Percentiles rank a stretch among this genome's conserved stretches.
These are phyloP conservation scores for Backusella liffmaniae DNA, from an alignment of 192 early-diverging fungal species.

Conservation along the genomic window DNA sequence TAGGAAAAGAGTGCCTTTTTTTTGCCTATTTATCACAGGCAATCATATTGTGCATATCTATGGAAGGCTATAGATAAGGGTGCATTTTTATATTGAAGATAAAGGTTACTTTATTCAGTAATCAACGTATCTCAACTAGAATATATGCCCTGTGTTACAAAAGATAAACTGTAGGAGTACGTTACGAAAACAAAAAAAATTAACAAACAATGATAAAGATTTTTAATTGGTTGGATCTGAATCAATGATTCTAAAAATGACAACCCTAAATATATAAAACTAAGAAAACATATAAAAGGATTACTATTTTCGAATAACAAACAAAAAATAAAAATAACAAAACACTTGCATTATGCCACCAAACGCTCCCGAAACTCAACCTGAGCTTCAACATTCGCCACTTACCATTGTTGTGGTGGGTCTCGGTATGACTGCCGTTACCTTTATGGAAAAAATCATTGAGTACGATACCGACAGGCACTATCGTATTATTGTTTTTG, in stretches of 20 bases:
- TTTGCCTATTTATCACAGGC: neutral
- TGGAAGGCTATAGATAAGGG: slow-evolving; percentile 6
- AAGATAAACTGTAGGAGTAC: neutral
- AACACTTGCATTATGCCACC: neutral
- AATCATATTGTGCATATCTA: neutral
- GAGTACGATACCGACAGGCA: slow-evolving; percentile 48
- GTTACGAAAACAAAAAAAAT: neutral
- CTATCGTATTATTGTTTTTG: slow-evolving; percentile 52
- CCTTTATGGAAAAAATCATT: slow-evolving; percentile 62
- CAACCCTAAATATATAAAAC: neutral
- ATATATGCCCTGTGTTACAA: neutral
- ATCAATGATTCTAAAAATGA: neutral
- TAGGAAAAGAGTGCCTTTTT: neutral
- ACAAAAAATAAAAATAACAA: neutral
- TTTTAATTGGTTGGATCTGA: neutral
- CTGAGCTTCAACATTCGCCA: neutral
- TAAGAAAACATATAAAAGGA: neutral
- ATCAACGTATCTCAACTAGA: neutral
- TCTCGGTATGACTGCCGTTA: slow-evolving; percentile 69
- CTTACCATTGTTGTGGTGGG: slow-evolving; percentile 54
- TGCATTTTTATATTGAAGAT: neutral
- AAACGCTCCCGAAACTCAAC: neutral
- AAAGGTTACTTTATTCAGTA: neutral
- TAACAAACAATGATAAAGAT: neutral
- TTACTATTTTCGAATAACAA: slow-evolving; percentile 1